Base-by-base conservation (phyloP, 1,139 yeast genomes). In the Kodamaea sp. region DNA sequence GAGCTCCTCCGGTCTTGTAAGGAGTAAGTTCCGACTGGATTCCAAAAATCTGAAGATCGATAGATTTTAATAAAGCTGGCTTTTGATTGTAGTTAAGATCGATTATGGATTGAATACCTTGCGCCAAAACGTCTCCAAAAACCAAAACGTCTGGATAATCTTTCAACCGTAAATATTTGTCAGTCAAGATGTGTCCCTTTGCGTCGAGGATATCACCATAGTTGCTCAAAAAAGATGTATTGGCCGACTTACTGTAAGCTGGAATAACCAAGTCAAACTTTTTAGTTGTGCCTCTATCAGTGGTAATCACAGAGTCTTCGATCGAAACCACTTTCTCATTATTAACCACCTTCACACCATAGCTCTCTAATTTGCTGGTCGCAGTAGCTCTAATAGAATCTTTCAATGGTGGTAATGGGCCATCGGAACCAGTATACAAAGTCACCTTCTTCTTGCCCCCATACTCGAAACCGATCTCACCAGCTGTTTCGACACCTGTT, bases 401-500 rank as follows among this genome's bases (percentile, higher is more conserved):
- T 2, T 50, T 47, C 8, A 50, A 35, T 1, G 31, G 30, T 3
- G 39, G 26, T 39, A 64, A 50, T 1, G 67, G 66, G n/a, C 46
- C 51, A 4, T 40, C 19, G 1, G 49, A 26, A 5, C 67, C 68
- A 9, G 65, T 53, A 39, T 48, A 58, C 24, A 66, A 50, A 5
- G 56, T 53, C 13, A 64, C 55, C 10, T 45, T 31, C 32, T 56
- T 53, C 10, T 42, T 31, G 9, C 41, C 41, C 2, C 48, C 41
- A 29, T 40, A 57, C 15, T 37, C 38, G 14, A 35, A 41, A 4
- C 58, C 67, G 16, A 66, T 45, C 37, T 66, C 73, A 4, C 66
- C 69, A 5, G 66, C 61, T 5, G 53, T 41, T 43, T 67, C 73
- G 14, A 64, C 67, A n/a, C 72, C 73, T 5, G 72, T 62, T 8